Base-by-base conservation (phyloP, 495 filamentous ascomycete species). In the Massariosphaeria phaeospora region DNA sequence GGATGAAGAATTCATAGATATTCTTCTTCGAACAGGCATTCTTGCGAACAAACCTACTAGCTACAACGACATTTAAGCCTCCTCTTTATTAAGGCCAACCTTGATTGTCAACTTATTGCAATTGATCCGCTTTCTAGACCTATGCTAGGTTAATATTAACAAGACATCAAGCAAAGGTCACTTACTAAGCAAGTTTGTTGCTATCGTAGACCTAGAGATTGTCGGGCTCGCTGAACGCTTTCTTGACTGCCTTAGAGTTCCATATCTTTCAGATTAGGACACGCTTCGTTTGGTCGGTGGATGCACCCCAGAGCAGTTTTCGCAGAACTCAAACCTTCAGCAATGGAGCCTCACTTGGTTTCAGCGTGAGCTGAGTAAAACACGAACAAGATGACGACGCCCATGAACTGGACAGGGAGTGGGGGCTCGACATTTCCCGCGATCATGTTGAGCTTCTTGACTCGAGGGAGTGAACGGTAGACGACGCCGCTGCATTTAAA, bases 161-260 rank as follows among this genome's bases (percentile, higher is more conserved):
- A n/a, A n/a, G 44, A 24, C 3, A 2, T 26, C 24, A 25, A n/a
- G 6, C n/a, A 45, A 42, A 7, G 17, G 21, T 11, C 24, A 73
- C 78, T 57, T 73, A 88, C 88, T 88, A 95, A 11, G 84, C 86
- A 13, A 95, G 70, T 66, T 82, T 84, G 59, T 78, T 80, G 9
- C 84, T 84, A 72, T 98, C 91, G 54, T 80, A 89, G 44, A 98
- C 76, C 69, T 83, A 86, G 2, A 69, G 71, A 21, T 69, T 41
- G 17, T 30, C n/a, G 4, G 49, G 57, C 38, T 60, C 55, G 3
- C 72, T 71, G 10, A 94, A 66, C 8, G 66, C 66, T 0, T 63
- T 46, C 66, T 85, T 76, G 17, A 89, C 72, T 0, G 68, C 68
- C 5, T 77, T 68, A 9, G 80, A 83, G 12, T 79, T 68, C 89